These are phyloP conservation scores for Fusarium sp. DNA, from an alignment of 2,329 filamentous ascomycete species.

Conservation along the genomic window DNA sequence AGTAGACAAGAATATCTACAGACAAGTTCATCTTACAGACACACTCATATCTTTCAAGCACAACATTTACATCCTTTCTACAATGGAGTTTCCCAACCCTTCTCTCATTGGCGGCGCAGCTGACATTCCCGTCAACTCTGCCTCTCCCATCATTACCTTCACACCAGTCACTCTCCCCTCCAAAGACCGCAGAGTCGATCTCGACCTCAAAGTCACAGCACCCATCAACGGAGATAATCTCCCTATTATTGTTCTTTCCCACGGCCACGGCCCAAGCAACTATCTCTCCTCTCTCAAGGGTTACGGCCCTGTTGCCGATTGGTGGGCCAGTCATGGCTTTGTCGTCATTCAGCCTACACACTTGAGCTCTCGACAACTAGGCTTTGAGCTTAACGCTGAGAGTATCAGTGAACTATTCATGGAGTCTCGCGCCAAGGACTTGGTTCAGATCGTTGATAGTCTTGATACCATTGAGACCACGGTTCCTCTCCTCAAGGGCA, in stretches of 20 bases:
- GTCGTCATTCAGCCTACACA: conserved; percentile 44
- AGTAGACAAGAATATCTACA: background rate
- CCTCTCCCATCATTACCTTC: conserved; percentile 34
- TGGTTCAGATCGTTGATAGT: conserved; percentile 36
- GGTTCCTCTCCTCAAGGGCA: conserved; percentile 34
- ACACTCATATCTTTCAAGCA: too few species aligned
- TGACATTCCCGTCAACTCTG: conserved; percentile 30
- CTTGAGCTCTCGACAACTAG: conserved; percentile 34
- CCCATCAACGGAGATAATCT: conserved; percentile 23
- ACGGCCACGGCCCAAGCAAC: conserved; percentile 41
- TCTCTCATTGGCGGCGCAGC: conserved; percentile 36
- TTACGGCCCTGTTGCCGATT: conserved; percentile 39
- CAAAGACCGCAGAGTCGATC: conserved; percentile 29
- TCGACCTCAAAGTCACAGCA: conserved; percentile 38
- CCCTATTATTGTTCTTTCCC: conserved; percentile 41
- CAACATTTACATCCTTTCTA: background rate
- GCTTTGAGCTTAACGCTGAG: background rate
- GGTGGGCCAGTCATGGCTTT: conserved; percentile 42
- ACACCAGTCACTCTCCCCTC: conserved; percentile 35
- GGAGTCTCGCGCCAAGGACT: conserved; percentile 34
- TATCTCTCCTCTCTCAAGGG: conserved; percentile 41
- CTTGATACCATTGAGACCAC: conserved; percentile 36
- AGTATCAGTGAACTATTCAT: conserved; percentile 32
- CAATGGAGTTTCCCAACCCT: conserved; percentile 38
- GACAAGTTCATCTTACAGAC: rapidly evolving